These are phyloP conservation scores for Beauveria caledonica DNA, from an alignment of 2,329 filamentous ascomycete species.

Conservation along the genomic window DNA sequence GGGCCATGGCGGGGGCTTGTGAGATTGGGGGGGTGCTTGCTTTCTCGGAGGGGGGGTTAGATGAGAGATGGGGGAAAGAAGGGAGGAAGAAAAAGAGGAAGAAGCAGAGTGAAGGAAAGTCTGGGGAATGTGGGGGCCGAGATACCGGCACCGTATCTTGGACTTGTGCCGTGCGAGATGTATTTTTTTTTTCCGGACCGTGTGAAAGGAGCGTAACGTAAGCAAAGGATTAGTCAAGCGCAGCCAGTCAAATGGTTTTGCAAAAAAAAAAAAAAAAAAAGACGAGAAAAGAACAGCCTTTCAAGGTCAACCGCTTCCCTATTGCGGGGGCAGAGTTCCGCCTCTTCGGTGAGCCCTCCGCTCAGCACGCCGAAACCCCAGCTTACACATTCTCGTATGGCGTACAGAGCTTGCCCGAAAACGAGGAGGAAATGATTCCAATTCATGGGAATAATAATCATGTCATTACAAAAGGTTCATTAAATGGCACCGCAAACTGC, in stretches of 20 bases:
- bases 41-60: neutral
- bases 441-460: neutral
- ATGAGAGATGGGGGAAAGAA: neutral
- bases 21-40: too few species aligned
- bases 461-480: neutral
- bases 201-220: too few species aligned
- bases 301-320: neutral
- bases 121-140: neutral
- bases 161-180: too few species aligned
- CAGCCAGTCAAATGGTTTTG: neutral
- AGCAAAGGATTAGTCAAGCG: too few species aligned
- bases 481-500: neutral
- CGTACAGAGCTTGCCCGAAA: neutral
- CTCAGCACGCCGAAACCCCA: neutral
- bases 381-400: neutral
- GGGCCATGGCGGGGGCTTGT: too few species aligned
- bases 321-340: neutral
- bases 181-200: too few species aligned
- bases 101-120: neutral
- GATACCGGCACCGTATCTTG: too few species aligned
- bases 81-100: too few species aligned
- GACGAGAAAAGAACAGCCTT: too few species aligned
- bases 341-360: slow-evolving; percentile 7
- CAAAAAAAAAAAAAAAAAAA: too few species aligned
- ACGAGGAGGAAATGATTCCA: neutral